phyloP scores from a whole-genome alignment of 495 filamentous ascomycete genomes.

The Xylaria telfairii region DNA sequence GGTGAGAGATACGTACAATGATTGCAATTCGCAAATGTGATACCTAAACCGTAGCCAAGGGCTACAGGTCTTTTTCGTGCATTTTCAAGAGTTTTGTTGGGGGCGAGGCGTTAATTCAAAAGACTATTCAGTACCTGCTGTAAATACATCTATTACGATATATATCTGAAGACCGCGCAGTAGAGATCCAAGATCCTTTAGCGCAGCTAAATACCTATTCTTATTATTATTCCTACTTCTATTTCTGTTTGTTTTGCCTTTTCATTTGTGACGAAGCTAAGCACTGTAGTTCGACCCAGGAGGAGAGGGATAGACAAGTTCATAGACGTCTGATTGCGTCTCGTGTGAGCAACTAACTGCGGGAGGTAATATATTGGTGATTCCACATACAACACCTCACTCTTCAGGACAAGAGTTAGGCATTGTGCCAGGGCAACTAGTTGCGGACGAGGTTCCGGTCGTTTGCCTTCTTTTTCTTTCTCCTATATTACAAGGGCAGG shows the following conservation, averaged over 20 bases:
- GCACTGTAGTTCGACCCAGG: too few relatives aligned
- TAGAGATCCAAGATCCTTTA: background rate
- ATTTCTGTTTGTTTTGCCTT: background rate
- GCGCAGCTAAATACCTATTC: background rate
- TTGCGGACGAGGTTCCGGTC: too few relatives aligned
- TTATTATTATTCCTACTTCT: too few relatives aligned
- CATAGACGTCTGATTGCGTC: too few relatives aligned
- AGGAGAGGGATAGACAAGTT: too few relatives aligned
- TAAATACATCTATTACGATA: background rate
- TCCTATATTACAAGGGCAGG: too few relatives aligned
- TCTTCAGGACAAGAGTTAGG: too few relatives aligned
- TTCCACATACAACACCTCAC: too few relatives aligned
- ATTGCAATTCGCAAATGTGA: constrained; percentile 1
- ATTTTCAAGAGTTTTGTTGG: constrained; percentile 2
- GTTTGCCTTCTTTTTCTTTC: too few relatives aligned
- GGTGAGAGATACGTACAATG: background rate
- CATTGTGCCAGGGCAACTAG: too few relatives aligned
- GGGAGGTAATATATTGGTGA: too few relatives aligned
- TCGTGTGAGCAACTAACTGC: too few relatives aligned
- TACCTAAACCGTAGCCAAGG: background rate
- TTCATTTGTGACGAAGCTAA: background rate
- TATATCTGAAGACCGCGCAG: background rate
- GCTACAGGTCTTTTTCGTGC: constrained; percentile 13
- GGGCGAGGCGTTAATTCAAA: constrained; percentile 6
- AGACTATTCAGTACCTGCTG: constrained; percentile 4